A percentile compares a stretch with the other conserved stretches of the same genome.
Conservation (phyloP, 345 rosid species). For the Heritiera fomes region DNA sequence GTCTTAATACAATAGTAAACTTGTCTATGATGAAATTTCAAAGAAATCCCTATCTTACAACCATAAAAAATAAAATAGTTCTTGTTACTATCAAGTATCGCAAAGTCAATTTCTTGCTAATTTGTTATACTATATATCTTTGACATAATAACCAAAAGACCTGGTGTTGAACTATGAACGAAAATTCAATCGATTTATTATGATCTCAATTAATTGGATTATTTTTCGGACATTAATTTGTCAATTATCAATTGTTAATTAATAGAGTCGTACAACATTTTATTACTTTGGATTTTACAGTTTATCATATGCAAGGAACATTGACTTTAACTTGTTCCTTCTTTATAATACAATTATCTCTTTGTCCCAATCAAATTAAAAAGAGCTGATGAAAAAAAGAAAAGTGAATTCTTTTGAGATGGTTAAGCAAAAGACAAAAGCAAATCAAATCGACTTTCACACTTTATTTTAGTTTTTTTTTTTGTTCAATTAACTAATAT, state of each 20-base stretch:
- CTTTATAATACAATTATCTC: conserved; percentile 8
- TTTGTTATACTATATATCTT: background rate
- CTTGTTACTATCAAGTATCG: background rate
- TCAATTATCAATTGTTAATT: background rate
- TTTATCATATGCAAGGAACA: background rate
- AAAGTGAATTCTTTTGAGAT: background rate
- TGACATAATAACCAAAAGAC: background rate
- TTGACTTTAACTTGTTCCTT: background rate
- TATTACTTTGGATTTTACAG: no score
- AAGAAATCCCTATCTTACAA: background rate
- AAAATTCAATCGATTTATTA: background rate
- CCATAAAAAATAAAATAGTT: background rate
- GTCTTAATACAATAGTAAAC: background rate
- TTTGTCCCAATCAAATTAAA: background rate
- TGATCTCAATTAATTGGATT: background rate
- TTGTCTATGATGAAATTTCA: background rate
- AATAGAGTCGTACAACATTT: no score
- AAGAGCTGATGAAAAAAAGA: background rate
- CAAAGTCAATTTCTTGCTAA: background rate
- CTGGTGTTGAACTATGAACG: background rate
- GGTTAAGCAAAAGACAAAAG: background rate
- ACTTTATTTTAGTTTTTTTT: background rate
- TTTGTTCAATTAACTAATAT: no score
- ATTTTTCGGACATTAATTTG: no score
- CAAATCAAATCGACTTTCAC: conserved; percentile 4